These are phyloP conservation scores for Dentipellis fragilis DNA, from an alignment of 768 basidiomycete genomes.

Conservation along the genomic window DNA sequence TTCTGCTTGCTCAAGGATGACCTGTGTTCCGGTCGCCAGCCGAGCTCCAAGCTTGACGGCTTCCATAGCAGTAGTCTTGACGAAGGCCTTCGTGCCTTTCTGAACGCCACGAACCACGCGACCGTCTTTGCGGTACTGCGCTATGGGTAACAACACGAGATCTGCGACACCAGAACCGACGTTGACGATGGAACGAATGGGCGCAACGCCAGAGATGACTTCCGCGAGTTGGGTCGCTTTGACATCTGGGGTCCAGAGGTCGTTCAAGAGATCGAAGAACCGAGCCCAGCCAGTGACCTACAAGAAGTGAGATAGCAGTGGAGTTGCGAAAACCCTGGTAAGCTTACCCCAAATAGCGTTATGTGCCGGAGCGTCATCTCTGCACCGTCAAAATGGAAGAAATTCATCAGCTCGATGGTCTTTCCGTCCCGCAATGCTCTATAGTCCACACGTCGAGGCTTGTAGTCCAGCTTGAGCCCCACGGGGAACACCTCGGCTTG, in stretches of 20 bases:
- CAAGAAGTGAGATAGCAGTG: neutral
- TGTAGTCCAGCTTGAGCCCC: slow-evolving; percentile 94
- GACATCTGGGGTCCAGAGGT: slow-evolving; percentile 98
- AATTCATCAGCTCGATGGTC: slow-evolving; percentile 98
- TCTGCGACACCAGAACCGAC: slow-evolving; percentile 97
- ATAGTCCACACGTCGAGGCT: slow-evolving; percentile 95
- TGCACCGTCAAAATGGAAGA: slow-evolving; percentile 98
- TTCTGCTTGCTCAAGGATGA: slow-evolving; percentile 94
- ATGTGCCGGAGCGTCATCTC: slow-evolving; percentile 97
- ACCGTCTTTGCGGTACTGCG: slow-evolving; percentile 96
- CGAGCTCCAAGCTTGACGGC: slow-evolving; percentile 91
- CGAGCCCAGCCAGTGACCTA: slow-evolving; percentile 91
- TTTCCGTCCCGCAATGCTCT: slow-evolving; percentile 79
- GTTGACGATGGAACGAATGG: slow-evolving; percentile 93
- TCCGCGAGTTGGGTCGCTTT: slow-evolving; percentile 97
- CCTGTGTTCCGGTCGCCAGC: slow-evolving; percentile 94
- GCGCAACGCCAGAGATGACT: slow-evolving; percentile 92
- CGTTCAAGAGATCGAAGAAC: slow-evolving; percentile 87
- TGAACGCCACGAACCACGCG: slow-evolving; percentile 88
- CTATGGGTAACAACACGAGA: slow-evolving; percentile 88
- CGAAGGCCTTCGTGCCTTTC: slow-evolving; percentile 87
- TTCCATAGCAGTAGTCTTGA: slow-evolving; percentile 91
- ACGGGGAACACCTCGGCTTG: slow-evolving; percentile 93
- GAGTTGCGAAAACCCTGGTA: neutral
- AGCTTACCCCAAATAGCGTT: slow-evolving; percentile 76